Conservation (phyloP, 768 basidiomycete genomes). For the Boletus bicolor region DNA sequence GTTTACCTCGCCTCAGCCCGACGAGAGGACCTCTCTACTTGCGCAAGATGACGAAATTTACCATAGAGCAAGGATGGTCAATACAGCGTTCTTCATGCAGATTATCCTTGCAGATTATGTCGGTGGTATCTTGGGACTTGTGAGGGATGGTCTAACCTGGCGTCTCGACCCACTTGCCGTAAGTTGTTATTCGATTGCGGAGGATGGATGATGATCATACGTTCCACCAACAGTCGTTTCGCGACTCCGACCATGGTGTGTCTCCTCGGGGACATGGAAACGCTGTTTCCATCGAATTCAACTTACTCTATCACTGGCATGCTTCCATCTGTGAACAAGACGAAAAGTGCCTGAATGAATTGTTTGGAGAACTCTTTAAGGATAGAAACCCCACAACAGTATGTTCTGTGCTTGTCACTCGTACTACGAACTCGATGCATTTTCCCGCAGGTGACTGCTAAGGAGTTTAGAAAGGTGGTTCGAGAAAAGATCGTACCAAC, state of each 20-base stretch:
- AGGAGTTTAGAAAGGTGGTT: slow-evolving; percentile 19
- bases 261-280: slow-evolving; percentile 71
- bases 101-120: slow-evolving; percentile 73
- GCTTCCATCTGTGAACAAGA: slow-evolving; percentile 55
- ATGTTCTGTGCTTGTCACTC: not conserved
- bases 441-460: slow-evolving; percentile 15
- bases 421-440: not conserved
- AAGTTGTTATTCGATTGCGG: not conserved
- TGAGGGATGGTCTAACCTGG: slow-evolving; percentile 62
- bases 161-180: slow-evolving; percentile 67
- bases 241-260: slow-evolving; percentile 49
- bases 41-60: slow-evolving; percentile 77
- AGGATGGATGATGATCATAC: not conserved
- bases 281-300: slow-evolving; percentile 75
- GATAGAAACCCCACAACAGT: slow-evolving; percentile 42
- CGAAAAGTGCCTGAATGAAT: slow-evolving; percentile 48
- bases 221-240: slow-evolving; percentile 39
- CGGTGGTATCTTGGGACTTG: slow-evolving; percentile 67
- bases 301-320: slow-evolving; percentile 60
- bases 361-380: slow-evolving; percentile 45
- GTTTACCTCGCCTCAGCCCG: slow-evolving; percentile 31
- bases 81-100: slow-evolving; percentile 69
- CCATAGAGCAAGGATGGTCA: slow-evolving; percentile 67
- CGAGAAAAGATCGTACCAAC: slow-evolving; percentile 11
- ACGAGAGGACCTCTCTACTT: slow-evolving; percentile 21